Conservation (phyloP, 1,139 yeast species). For the Yamadazyma conglobata region DNA sequence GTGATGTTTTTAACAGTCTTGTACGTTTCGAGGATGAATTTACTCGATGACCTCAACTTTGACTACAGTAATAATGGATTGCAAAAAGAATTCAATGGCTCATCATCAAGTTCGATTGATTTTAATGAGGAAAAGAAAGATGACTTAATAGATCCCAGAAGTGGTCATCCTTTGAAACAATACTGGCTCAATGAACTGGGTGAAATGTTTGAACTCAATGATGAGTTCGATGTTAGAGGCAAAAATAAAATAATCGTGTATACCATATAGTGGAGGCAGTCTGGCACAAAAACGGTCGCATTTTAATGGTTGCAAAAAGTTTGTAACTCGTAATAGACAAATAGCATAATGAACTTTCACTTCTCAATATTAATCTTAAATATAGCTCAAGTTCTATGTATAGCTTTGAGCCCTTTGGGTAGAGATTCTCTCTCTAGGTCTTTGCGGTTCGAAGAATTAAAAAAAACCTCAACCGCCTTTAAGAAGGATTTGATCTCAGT, state of each 20-base stretch:
- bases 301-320: slow-evolving; percentile 12
- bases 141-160: slow-evolving; percentile 14
- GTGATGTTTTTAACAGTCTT: slow-evolving; percentile 40
- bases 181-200: slow-evolving; percentile 33
- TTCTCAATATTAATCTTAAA: too few species aligned
- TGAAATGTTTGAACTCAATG: slow-evolving; percentile 32
- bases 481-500: too few species aligned
- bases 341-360: neutral
- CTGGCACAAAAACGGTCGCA: too few species aligned
- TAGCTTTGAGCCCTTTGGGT: too few species aligned
- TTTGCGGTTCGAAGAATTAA: too few species aligned
- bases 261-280: slow-evolving; percentile 16
- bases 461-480: too few species aligned
- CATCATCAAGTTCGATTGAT: slow-evolving; percentile 11
- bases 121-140: slow-evolving; percentile 7
- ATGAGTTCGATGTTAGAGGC: slow-evolving; percentile 23
- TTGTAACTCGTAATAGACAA: neutral
- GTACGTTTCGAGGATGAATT: slow-evolving; percentile 38
- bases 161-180: slow-evolving; percentile 23
- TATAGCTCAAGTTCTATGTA: too few species aligned
- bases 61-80: slow-evolving; percentile 28
- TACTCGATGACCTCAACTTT: slow-evolving; percentile 35
- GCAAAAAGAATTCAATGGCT: slow-evolving; percentile 13
- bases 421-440: too few species aligned
- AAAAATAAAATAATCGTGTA: slow-evolving; percentile 36